Evolutionary conservation across 306 rosid genomes (phyloP), one percentile per base, ranked within the genome.

Genomic region (Castanopsis chinensis): DNA sequence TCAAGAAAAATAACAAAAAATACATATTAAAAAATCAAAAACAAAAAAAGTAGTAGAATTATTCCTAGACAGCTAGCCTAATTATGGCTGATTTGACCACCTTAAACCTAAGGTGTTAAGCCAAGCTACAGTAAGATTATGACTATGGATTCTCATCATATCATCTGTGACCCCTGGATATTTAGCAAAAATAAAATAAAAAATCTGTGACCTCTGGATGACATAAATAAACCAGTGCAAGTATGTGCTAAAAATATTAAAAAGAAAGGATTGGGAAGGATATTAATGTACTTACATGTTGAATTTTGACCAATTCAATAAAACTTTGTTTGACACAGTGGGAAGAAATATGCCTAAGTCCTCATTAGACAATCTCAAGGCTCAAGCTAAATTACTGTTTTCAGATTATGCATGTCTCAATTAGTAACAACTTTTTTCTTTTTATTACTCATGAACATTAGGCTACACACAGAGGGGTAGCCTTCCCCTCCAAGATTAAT

Each of bases 51-150:
- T 25, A 60, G 18, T 41, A 70, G 41, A 81, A 86, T 84, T 68
- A 84, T 77, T 86, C 59, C 63, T 12, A 77, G 81, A 82, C 87
- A 89, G 88, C 86, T 88, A 78, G 87, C 84, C 82, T 70, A 80
- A 86, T 86, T 76, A 86, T 86, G 77, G 72, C 64, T 37, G 63
- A 80, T 77, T 82, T 88, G 88, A 88, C 92, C 86, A 74, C 88
- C 88, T 73, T 58, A 69, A 75, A 75, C 87, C 82, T 82, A 71
- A 77, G 78, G 32, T 45, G 61, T 78, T 81, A 28, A 73, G 65
- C 54, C 64, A 10, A 49, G 53, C 53, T 9, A 12, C 78, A 71
- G 15, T 37, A 88, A 37, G 53, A 71, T 83, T 52, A 64, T 78
- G 77, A 71, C 72, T 13, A n/a, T 64, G 21, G 69, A 80, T 84